phyloP scores from a whole-genome alignment of 148 eudicot genomes.

The Selenicereus undatus region DNA sequence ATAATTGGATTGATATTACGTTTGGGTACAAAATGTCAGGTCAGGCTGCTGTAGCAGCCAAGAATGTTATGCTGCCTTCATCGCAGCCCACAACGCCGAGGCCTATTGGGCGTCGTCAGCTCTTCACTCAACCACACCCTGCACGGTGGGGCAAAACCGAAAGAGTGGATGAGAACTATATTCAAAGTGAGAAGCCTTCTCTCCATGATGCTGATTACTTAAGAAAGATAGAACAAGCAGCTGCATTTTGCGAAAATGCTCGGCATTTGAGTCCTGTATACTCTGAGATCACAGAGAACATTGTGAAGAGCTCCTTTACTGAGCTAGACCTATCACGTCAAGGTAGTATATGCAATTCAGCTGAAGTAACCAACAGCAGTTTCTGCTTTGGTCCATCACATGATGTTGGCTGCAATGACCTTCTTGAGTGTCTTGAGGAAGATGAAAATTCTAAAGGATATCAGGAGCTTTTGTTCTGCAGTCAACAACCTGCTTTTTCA shows the following conservation, averaged over 20 bases:
- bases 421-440: slow-evolving; percentile 67
- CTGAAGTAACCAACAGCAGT: slow-evolving; percentile 21
- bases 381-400: slow-evolving; percentile 21
- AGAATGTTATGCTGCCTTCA: slow-evolving; percentile 87
- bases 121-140: slow-evolving; percentile 88
- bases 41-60: slow-evolving; percentile 79
- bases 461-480: slow-evolving; percentile 80
- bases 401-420: slow-evolving; percentile 41
- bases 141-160: slow-evolving; percentile 40
- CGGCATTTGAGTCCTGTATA: slow-evolving; percentile 68
- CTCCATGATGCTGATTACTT: slow-evolving; percentile 39
- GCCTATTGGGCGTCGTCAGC: slow-evolving; percentile 81
- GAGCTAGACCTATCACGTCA: slow-evolving; percentile 29
- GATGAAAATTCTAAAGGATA: slow-evolving; percentile 59
- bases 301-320: slow-evolving; percentile 24
- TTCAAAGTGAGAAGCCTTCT: slow-evolving; percentile 24
- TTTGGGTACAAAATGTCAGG: slow-evolving; percentile 98
- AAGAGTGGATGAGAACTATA: slow-evolving; percentile 12
- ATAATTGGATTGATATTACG: slow-evolving; percentile 95
- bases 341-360: slow-evolving; percentile 17
- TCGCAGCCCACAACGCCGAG: slow-evolving; percentile 58
- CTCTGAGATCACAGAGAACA: slow-evolving; percentile 26
- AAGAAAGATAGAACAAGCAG: slow-evolving; percentile 57
- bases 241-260: slow-evolving; percentile 76
- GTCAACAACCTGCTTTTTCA: slow-evolving; percentile 41